Evolutionary conservation across 2,329 filamentous ascomycete genomes (phyloP).

Genomic region (Onygena corvina): DNA sequence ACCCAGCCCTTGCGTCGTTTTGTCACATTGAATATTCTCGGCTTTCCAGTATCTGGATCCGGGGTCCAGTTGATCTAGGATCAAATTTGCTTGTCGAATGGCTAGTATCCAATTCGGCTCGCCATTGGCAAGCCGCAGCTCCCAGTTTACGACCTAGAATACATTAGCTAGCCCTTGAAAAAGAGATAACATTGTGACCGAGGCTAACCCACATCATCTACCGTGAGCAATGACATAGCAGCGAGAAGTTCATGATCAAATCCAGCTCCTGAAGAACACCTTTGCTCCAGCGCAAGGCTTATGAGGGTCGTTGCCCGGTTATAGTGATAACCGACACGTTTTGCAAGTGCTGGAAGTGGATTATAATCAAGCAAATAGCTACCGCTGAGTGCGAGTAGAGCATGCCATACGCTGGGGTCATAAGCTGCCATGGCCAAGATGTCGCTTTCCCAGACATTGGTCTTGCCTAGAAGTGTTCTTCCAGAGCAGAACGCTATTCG

Average conservation of each 20-base stretch:
- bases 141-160: constrained; percentile 6
- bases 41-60: constrained; percentile 3
- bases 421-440: constrained; percentile 12
- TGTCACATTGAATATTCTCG: background rate
- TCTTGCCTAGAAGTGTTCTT: constrained; percentile 11
- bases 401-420: constrained; percentile 9
- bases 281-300: background rate
- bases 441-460: constrained; percentile 11
- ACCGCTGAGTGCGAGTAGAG: constrained; percentile 10
- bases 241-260: background rate
- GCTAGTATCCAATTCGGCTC: constrained; percentile 5
- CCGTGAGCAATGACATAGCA: background rate
- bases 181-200: background rate
- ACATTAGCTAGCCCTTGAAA: background rate
- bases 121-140: background rate
- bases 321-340: constrained; percentile 3
- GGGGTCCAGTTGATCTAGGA: background rate
- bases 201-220: constrained; percentile 7
- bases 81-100: background rate
- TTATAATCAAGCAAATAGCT: constrained; percentile 13
- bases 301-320: background rate
- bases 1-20: background rate
- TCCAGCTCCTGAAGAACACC: background rate
- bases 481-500: constrained; percentile 10
- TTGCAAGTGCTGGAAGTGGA: background rate